Percentiles rank a stretch among this genome's conserved stretches.
phyloP scores from a whole-genome alignment of 1,284 basidiomycete genomes.

The Irpex sp. region DNA sequence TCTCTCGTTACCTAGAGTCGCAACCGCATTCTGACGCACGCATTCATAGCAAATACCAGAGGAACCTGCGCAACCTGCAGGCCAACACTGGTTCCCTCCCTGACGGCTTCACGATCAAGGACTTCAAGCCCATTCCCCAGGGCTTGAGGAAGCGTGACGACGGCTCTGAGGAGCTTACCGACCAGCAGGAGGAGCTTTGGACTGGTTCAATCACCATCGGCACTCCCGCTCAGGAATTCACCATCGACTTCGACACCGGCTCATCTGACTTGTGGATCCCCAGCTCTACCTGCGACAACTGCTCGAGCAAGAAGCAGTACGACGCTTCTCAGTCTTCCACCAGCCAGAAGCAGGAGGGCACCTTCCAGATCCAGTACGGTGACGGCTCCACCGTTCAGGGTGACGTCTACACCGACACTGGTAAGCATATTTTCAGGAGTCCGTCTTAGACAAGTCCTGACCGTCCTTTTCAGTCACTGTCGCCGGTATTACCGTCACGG shows the following conservation, averaged over 20 bases:
- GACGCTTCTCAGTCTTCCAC: constrained; percentile 34
- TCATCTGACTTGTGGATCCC: constrained; percentile 13
- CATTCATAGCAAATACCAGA: constrained; percentile 4
- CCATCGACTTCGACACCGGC: constrained; percentile 15
- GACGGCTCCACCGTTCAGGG: constrained; percentile 52
- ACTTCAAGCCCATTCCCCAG: not conserved
- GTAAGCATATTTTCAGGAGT: constrained; percentile 14
- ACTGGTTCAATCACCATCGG: constrained; percentile 2
- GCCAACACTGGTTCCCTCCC: constrained; percentile 2
- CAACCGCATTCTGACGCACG: not conserved
- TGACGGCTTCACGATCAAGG: constrained; percentile 1
- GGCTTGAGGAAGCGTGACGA: constrained; percentile 1
- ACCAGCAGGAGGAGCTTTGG: not conserved
- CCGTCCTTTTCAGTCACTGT: constrained; percentile 21
- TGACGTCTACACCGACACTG: constrained; percentile 47
- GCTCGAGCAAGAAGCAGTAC: constrained; percentile 20
- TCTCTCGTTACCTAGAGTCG: not conserved
- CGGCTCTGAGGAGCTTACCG: not conserved
- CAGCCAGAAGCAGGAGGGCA: constrained; percentile 24
- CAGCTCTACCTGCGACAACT: constrained; percentile 3
- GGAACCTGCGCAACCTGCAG: not conserved
- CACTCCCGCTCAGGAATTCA: constrained; percentile 2
- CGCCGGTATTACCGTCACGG: constrained; percentile 18
- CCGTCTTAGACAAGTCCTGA: not conserved
- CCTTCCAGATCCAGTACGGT: constrained; percentile 48